These are phyloP conservation scores for Fusarium sp. DNA, from an alignment of 2,329 filamentous ascomycete genomes.

Conservation along the genomic window DNA sequence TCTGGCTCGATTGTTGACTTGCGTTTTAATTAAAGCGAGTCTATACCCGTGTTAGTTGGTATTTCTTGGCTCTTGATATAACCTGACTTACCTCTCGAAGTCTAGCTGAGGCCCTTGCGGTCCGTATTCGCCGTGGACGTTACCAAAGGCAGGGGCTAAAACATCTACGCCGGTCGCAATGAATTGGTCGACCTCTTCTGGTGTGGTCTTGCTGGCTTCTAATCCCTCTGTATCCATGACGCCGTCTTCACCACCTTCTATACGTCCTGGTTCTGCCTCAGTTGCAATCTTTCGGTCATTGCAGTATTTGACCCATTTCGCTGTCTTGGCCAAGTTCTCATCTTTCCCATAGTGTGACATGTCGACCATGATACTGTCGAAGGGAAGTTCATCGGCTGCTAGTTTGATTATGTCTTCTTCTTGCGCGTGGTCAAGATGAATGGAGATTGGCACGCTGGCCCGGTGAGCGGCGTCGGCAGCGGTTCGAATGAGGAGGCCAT, in stretches of 20 bases:
- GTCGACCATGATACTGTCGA: constrained; percentile 24
- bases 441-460: constrained; percentile 49
- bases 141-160: constrained; percentile 80
- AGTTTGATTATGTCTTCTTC: constrained; percentile 10
- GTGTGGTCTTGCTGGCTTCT: constrained; percentile 67
- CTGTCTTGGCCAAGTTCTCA: constrained; percentile 15
- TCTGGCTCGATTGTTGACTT: constrained; percentile 56
- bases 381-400: constrained; percentile 2
- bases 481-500: constrained; percentile 17
- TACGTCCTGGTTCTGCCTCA: constrained; percentile 41
- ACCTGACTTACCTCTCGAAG: constrained; percentile 49
- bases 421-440: constrained; percentile 52
- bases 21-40: constrained; percentile 54
- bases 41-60: no score
- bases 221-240: constrained; percentile 70
- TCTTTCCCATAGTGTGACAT: constrained; percentile 23
- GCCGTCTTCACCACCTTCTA: constrained; percentile 73
- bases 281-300: constrained; percentile 21
- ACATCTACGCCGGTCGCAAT: constrained; percentile 79
- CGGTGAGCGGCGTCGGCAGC: constrained; percentile 61
- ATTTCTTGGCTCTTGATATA: no score
- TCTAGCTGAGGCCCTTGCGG: constrained; percentile 73
- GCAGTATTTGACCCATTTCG: neutral
- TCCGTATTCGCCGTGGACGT: constrained; percentile 82
- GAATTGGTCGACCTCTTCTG: constrained; percentile 78